Base-by-base conservation (phyloP, 73 alveolate species). In the Stentor roeselii region DNA sequence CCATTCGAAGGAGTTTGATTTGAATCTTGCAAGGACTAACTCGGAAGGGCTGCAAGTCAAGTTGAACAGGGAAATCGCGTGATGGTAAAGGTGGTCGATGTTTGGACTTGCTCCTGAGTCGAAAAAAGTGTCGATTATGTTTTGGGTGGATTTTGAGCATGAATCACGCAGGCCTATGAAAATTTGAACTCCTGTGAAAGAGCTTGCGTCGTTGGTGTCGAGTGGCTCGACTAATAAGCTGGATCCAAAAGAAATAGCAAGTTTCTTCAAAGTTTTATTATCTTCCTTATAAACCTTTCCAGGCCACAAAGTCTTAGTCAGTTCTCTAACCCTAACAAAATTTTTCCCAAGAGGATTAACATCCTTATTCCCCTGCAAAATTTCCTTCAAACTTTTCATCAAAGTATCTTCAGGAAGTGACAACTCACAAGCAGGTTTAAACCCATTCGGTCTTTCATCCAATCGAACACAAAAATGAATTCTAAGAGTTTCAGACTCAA, bases 241-340 rank as follows among this genome's bases (percentile, higher is more conserved):
- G 41, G n/a, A n/a, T 2, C 80, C 80, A 67, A 67, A 67, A 21
- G 80, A 67, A 30, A 90, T 88, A 59, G 88, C 83, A 37, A 58
- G 82, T 83, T 75, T 86, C 82, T 92, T 91, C 4, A 91, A 61
- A 3, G 92, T 3, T 58, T 91, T 88, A 36, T 80, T 58, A 35
- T 31, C 74, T 21, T 91, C 96, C 85, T 91, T 91, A 78, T 83
- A 88, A 34, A 91, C 90, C 67, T 59, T 74, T 50, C 96, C 96
- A 60, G 85, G 76, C 74, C 40, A 87, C 85, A 88, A 41, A 41
- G 83, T 91, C 32, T 77, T 59, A 36, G 82, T 41, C 67, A 77
- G 83, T 59, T 84, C 91, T 82, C 96, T 91, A 0, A 91, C 86
- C 39, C 96, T 85, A 2, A 91, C 78, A 27, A 41, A 34, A 21